Evolutionary conservation across 169 alveolate genomes (phyloP).

Genomic region (Perkinsus marinus): DNA sequence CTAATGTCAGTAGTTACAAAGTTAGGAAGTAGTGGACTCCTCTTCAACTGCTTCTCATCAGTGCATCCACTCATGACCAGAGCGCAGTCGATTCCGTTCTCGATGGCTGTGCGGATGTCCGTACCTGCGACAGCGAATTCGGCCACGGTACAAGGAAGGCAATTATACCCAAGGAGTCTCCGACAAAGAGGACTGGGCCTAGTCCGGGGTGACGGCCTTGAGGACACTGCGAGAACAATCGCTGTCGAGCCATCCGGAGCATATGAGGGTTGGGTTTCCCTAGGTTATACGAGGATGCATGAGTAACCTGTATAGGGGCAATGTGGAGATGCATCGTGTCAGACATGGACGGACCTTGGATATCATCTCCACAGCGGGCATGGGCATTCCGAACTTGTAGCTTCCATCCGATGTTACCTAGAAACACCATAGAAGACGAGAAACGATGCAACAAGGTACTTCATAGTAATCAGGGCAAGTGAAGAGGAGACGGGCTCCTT

Average conservation of each 20-base stretch:
- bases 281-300: not conserved
- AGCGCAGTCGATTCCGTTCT: not conserved
- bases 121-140: not conserved
- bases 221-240: not conserved
- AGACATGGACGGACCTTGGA: not conserved
- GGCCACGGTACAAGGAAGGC: not conserved
- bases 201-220: not conserved
- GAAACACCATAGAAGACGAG: not conserved
- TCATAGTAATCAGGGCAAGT: not conserved
- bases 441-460: not conserved
- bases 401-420: not conserved
- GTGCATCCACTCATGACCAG: not conserved
- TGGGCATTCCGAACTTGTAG: not conserved
- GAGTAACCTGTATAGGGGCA: not conserved
- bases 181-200: not conserved
- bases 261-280: not conserved
- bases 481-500: not conserved
- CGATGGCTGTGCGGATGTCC: not conserved
- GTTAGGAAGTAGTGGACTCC: not conserved
- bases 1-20: not conserved
- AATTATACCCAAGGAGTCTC: not conserved
- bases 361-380: not conserved
- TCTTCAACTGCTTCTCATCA: not conserved
- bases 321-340: not conserved
- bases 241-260: not conserved